Conservation (phyloP, 768 basidiomycete species). For the Sporobolomyces phaffii region DNA sequence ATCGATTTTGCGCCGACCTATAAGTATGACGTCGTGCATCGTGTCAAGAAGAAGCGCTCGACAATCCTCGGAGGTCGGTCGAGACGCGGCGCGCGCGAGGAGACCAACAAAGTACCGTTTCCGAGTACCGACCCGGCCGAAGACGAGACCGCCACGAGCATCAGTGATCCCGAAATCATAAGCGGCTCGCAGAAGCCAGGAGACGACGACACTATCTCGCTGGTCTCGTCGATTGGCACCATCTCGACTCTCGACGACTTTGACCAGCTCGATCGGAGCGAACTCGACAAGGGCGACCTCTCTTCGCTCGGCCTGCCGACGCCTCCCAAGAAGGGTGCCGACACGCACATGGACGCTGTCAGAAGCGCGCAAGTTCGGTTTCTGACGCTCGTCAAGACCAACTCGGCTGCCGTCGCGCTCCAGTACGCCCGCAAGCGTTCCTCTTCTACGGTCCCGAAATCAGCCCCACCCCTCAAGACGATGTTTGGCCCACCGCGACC, state of each 20-base stretch:
- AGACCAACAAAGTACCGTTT: neutral
- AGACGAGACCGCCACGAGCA: neutral
- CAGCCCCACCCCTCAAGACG: conserved; percentile 1
- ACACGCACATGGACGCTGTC: conserved; percentile 12
- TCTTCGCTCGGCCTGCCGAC: conserved; percentile 11
- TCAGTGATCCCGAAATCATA: conserved; percentile 4
- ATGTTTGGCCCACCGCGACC: conserved; percentile 16
- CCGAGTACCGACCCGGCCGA: neutral
- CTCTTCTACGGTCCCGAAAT: neutral
- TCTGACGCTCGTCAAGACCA: conserved; percentile 37
- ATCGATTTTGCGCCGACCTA: conserved; percentile 90
- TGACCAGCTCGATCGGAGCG: conserved; percentile 1
- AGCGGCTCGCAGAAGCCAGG: neutral
- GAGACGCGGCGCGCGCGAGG: neutral
- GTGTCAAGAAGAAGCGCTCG: conserved; percentile 50
- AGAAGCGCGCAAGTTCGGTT: conserved; percentile 32
- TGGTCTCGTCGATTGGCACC: conserved; percentile 22
- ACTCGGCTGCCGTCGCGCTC: conserved; percentile 16
- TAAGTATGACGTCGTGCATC: conserved; percentile 69
- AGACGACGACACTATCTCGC: conserved; percentile 19
- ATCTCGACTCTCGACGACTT: conserved; percentile 16
- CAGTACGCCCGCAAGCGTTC: conserved; percentile 6
- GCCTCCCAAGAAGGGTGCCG: conserved; percentile 14
- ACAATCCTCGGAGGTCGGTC: conserved; percentile 9
- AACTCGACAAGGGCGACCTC: conserved; percentile 4